Percentiles rank a stretch among this genome's conserved stretches.
Evolutionary conservation across 148 eudicot species (phyloP).

Genomic region (Gaultheria prostrata): DNA sequence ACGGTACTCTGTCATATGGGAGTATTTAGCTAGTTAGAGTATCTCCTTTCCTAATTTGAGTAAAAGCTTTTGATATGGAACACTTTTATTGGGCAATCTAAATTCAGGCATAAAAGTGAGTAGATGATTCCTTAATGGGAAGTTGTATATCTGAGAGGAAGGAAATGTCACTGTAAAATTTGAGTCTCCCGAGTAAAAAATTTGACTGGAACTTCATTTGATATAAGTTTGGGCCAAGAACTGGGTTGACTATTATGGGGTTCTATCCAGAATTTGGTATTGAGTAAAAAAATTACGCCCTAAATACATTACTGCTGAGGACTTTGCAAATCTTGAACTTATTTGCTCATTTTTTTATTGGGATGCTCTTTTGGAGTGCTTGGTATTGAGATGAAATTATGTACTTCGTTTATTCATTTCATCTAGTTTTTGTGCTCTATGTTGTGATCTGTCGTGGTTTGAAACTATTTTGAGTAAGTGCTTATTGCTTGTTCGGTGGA

Average conservation of each 20-base stretch:
- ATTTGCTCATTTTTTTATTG: too few species aligned
- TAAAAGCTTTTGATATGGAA: background rate
- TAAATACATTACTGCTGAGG: background rate
- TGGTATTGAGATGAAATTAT: background rate
- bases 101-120: background rate
- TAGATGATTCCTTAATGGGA: background rate
- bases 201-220: background rate
- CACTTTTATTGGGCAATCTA: background rate
- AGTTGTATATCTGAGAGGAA: background rate
- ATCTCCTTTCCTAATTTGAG: too few species aligned
- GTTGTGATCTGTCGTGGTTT: background rate
- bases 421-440: background rate
- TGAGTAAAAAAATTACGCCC: background rate
- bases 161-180: background rate
- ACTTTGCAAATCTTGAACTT: too few species aligned
- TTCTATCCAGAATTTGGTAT: background rate
- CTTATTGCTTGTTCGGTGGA: background rate
- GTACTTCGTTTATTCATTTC: background rate
- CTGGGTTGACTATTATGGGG: background rate
- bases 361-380: background rate
- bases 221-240: background rate
- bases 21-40: background rate
- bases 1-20: background rate
- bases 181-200: background rate
- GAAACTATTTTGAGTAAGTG: background rate